Conservation (phyloP, 306 rosid genomes). For the Arachis hypogaea region DNA sequence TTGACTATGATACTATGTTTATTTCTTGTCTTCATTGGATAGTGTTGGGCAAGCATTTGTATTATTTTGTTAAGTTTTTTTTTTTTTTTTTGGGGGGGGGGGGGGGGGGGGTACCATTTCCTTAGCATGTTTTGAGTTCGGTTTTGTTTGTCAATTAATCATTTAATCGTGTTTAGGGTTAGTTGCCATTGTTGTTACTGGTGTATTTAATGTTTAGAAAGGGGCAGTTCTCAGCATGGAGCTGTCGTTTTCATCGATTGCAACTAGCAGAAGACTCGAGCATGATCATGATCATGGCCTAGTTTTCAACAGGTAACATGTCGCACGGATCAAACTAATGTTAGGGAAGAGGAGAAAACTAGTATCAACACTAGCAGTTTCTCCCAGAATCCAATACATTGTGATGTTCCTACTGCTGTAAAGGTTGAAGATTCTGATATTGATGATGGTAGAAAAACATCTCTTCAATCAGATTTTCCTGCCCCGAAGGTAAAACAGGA, state of each 20-base stretch:
- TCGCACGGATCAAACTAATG: slow-evolving; percentile 22
- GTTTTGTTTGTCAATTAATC: no score
- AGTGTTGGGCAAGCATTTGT: neutral
- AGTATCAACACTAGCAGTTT: slow-evolving; percentile 34
- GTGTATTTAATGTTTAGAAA: slow-evolving; percentile 30
- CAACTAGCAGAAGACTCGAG: slow-evolving; percentile 37
- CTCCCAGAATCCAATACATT: slow-evolving; percentile 19
- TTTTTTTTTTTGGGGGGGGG: no score
- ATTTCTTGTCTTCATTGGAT: neutral
- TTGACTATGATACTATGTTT: neutral
- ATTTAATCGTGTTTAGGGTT: no score
- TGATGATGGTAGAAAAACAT: slow-evolving; percentile 41
- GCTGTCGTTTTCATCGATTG: slow-evolving; percentile 35
- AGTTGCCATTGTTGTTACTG: neutral
- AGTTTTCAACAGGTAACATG: slow-evolving; percentile 46
- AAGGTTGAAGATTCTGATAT: slow-evolving; percentile 49
- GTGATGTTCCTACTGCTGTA: slow-evolving; percentile 44
- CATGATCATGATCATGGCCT: slow-evolving; percentile 42
- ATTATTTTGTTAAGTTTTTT: neutral
- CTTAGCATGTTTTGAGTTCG: no score
- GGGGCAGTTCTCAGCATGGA: slow-evolving; percentile 32
- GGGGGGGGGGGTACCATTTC: no score
- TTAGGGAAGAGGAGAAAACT: slow-evolving; percentile 34
- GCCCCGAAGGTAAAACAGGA: slow-evolving; percentile 47
- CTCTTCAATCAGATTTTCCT: slow-evolving; percentile 44